Evolutionary conservation across 2,329 filamentous ascomycete species (phyloP).

Genomic region (Phoma herbarum): DNA sequence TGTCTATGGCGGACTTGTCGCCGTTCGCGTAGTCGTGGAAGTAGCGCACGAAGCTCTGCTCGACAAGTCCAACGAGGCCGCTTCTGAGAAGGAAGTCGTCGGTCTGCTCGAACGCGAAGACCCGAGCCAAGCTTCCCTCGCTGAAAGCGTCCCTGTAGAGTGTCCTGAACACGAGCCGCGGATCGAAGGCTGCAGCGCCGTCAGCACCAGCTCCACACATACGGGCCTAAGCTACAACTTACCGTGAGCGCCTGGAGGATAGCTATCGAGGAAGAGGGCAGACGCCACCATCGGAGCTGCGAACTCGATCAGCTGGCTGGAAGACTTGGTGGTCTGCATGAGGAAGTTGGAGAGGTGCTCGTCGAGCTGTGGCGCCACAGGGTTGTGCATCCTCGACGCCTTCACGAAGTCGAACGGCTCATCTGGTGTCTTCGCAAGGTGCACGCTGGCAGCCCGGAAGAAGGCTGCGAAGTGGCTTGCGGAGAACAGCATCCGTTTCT

Average conservation of each 20-base stretch:
- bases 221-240: neutral
- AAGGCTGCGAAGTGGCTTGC: neutral
- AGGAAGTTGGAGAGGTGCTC: slow-evolving; percentile 27
- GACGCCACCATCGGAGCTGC: slow-evolving; percentile 35
- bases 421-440: neutral
- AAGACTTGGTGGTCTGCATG: slow-evolving; percentile 23
- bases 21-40: neutral
- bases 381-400: neutral
- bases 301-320: no score
- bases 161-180: neutral
- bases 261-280: slow-evolving; percentile 36
- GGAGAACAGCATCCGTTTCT: neutral
- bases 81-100: neutral
- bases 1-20: neutral
- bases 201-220: no score
- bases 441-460: neutral
- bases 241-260: slow-evolving; percentile 24
- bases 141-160: neutral
- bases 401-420: neutral
- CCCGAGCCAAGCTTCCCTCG: neutral
- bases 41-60: neutral
- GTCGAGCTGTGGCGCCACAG: neutral
- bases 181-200: neutral
- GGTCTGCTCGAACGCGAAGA: neutral
- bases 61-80: neutral